Evolutionary conservation across 192 early-diverging fungal genomes (phyloP), one percentile per base, ranked within the genome.

Genomic region (Coemansia sp.): DNA sequence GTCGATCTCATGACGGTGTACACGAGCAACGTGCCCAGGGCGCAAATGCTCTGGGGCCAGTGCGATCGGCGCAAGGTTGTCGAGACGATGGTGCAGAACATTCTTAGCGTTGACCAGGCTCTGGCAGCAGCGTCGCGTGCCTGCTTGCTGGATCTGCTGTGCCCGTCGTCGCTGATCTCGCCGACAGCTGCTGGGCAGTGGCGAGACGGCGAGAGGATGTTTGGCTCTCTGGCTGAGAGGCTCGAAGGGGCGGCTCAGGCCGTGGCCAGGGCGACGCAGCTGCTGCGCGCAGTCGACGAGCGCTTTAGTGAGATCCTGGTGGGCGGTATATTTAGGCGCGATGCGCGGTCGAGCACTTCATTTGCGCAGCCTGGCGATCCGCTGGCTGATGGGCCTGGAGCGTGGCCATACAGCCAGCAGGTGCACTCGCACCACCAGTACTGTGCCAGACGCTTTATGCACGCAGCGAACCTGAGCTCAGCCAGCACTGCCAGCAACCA

Each of bases 31-130:
- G 39, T 80, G 0, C 62, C 72, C n/a, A 50, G 65, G 1, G 68
- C 62, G 46, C 64, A 63, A 33, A 18, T 55, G 21, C 59, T 80
- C 32, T 81, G 72, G 32, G 80, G 86, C 8, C 86, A 87, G 26
- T 70, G 90, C 0, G 68, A 80, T 0, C 67, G 87, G 12, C 62
- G 74, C 17, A 84, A 82, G 39, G 53, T 96, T 1, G 81, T 96
- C 0, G 95, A 95, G 33, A 88, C 92, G 60, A 65, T 99, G 19
- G 81, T 87, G 15, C 78, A 88, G 24, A 97, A 91, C 54, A 83
- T 89, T 0, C 76, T 93, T 3, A 95, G 96, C 74, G 82, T 86
- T n/a, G 94, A 99, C 72, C 87, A 90, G 33, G 83, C 86, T 22
- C 78, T 99, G 3, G 86, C 89, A 4, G 81, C 77, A 0, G 84